phyloP scores from a whole-genome alignment of 2,329 filamentous ascomycete genomes.

The Aspergillus pseudoviridinutans region DNA sequence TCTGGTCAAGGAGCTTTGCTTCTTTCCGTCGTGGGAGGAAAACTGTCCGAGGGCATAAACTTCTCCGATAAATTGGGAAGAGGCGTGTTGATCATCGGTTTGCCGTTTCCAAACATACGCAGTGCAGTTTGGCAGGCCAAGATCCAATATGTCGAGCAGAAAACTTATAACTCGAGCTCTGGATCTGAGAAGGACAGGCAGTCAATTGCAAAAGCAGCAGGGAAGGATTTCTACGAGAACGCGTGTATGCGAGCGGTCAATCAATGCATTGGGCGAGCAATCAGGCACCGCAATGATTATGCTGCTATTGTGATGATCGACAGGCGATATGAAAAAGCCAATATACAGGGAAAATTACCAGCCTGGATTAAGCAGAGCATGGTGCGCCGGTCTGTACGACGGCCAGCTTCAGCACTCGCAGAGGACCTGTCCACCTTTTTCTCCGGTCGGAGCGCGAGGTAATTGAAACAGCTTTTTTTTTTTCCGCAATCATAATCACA shows the following conservation, averaged over 20 bases:
- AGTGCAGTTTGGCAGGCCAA: conserved; percentile 92
- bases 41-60: conserved; percentile 96
- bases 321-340: conserved; percentile 67
- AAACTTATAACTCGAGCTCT: conserved; percentile 35
- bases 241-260: conserved; percentile 96
- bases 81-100: conserved; percentile 83
- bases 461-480: background rate
- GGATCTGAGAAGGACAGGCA: conserved; percentile 27
- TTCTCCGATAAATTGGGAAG: conserved; percentile 88
- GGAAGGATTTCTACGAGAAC: conserved; percentile 85
- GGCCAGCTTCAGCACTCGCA: conserved; percentile 23
- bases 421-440: conserved; percentile 34
- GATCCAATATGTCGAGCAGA: conserved; percentile 76
- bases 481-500: background rate
- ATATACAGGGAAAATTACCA: conserved; percentile 76
- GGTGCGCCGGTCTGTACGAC: conserved; percentile 17
- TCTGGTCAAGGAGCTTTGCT: conserved; percentile 67
- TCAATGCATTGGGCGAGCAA: conserved; percentile 89
- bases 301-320: conserved; percentile 86
- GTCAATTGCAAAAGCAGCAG: conserved; percentile 46
- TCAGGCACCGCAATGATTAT: conserved; percentile 83
- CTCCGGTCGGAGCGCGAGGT: conserved; percentile 10
- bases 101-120: conserved; percentile 88
- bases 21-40: conserved; percentile 87
- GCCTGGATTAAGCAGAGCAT: conserved; percentile 80